phyloP scores from a whole-genome alignment of 1,284 basidiomycete genomes.

The Rhodotorula glutinis region DNA sequence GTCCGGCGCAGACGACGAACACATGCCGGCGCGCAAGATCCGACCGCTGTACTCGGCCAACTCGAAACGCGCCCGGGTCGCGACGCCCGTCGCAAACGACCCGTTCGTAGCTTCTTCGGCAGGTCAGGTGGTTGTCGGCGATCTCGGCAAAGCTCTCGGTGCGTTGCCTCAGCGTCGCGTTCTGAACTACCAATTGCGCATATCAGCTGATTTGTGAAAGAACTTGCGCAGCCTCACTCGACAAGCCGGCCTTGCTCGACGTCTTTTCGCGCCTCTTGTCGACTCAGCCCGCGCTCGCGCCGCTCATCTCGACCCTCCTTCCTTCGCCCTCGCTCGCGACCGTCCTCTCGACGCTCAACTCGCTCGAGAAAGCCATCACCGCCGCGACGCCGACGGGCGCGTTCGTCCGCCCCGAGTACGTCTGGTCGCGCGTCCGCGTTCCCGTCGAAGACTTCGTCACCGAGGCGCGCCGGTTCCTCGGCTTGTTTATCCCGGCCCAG shows the following conservation, averaged over 20 bases:
- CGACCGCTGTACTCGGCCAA: not conserved
- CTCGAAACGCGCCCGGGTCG: not conserved
- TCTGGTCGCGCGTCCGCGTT: conserved; percentile 39
- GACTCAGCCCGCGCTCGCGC: conserved; percentile 37
- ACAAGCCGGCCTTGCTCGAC: conserved; percentile 39
- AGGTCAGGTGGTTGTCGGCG: conserved; percentile 2
- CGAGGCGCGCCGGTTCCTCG: conserved; percentile 30
- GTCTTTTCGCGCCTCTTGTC: conserved; percentile 39
- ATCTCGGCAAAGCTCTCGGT: conserved; percentile 38
- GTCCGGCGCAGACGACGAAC: conserved; percentile 12
- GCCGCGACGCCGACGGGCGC: conserved; percentile 36
- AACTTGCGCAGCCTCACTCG: conserved; percentile 26
- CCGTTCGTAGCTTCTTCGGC: not conserved
- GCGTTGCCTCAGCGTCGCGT: not conserved
- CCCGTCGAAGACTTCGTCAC: conserved; percentile 40
- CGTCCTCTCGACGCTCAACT: conserved; percentile 22
- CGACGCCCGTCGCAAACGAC: not conserved
- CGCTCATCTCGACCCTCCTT: conserved; percentile 35
- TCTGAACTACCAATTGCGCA: not conserved
- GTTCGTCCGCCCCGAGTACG: conserved; percentile 38
- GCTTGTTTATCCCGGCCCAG: conserved; percentile 21
- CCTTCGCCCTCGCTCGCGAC: conserved; percentile 40
- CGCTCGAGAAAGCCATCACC: conserved; percentile 34
- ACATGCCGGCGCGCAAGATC: not conserved
- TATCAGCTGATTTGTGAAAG: not conserved